Evolutionary conservation across 371 early-diverging fungal genomes (phyloP).

Genomic region (Nematocida displodere): DNA sequence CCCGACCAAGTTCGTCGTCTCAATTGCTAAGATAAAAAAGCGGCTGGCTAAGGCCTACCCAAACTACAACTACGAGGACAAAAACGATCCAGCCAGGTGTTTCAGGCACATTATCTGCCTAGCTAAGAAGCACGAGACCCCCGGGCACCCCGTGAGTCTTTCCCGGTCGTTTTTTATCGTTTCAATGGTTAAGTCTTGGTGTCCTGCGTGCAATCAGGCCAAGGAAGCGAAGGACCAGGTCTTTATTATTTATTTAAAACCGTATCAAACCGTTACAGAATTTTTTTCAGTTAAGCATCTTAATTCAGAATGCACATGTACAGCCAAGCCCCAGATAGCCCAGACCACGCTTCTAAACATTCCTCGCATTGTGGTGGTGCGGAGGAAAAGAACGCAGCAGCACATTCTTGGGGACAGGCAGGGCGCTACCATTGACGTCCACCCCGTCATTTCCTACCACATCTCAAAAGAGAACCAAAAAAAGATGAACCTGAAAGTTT

Average conservation of each 20-base stretch:
- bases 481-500: neutral
- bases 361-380: constrained; percentile 5
- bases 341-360: neutral
- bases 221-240: constrained; percentile 9
- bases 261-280: constrained; percentile 8
- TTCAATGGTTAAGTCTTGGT: neutral
- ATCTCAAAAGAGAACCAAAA: neutral
- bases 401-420: constrained; percentile 19
- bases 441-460: too few species aligned
- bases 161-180: neutral
- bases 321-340: neutral
- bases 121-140: neutral
- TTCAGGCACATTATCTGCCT: constrained; percentile 18
- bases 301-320: constrained; percentile 16
- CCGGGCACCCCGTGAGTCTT: neutral
- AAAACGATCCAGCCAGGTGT: constrained; percentile 6
- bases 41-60: too few species aligned
- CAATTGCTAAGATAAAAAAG: too few species aligned
- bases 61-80: neutral
- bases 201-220: constrained; percentile 9
- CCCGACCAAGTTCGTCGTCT: too few species aligned
- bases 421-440: too few species aligned
- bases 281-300: constrained; percentile 36
- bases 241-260: constrained; percentile 21
- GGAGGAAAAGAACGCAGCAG: constrained; percentile 6